Evolutionary conservation across 306 rosid genomes (phyloP), one percentile per base, ranked within the genome.

Genomic region (Mucuna pruriens): DNA sequence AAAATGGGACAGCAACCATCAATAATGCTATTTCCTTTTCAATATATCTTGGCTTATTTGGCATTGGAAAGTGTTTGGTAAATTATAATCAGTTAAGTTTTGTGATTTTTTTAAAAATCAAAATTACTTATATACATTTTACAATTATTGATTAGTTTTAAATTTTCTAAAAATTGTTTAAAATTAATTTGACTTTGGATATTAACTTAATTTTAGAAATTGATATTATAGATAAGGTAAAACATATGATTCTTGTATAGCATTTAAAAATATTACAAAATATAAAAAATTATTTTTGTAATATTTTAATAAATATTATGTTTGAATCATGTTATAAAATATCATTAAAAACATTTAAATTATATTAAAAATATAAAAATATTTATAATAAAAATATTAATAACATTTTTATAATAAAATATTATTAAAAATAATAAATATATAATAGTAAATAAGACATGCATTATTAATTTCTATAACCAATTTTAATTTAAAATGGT

Each of bases 11-110:
- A 57, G 10, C 36, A 22, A 22, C 42, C 1, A 38, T 23, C 46
- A 78, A 78, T 78, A 52, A 67, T 67, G 45, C 4, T n/a, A 38
- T 51, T 64, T 48, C 74, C 65, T 48, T 48, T 77, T 66, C 16
- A 2, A 38, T 67, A 65, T 22, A 49, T 64, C n/a, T 48, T 45
- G 62, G 62, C 52, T 62, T 48, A 64, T 63, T 67, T 38, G 31
- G 20, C 46, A 61, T n/a, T 29, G 29, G 10, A 62, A 76, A 62
- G 72, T 42, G 62, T 44, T 62, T 17, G 72, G 72, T 62, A 20
- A 76, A 62, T 3, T 6, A 76, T 62, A 76, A 61, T 57, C 39
- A 8, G 6, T 20, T 39, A 22, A 7, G 8, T 38, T 54, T 22
- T 38, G 38, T 34, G 45, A n/a, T 65, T 36, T 4, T 4, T 38